A percentile compares a stretch with the other conserved stretches of the same genome.
phyloP scores from a whole-genome alignment of 768 basidiomycete species.

The Suillus lakei region DNA sequence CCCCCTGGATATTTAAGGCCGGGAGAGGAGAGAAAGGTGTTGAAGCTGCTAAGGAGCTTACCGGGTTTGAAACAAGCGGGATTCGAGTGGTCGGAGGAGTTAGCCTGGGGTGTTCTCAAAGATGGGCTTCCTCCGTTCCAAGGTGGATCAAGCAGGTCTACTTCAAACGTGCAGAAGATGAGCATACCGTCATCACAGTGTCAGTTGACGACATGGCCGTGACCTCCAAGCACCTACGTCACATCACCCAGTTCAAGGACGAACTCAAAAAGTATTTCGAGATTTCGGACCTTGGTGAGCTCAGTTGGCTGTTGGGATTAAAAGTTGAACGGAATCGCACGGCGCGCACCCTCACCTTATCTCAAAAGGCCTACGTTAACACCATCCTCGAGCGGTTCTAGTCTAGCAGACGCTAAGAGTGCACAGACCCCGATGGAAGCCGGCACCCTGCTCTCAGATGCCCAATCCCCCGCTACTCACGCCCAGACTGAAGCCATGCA shows the following conservation, averaged over 20 bases:
- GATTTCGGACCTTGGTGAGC: background rate
- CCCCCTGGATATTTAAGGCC: slow-evolving; percentile 31
- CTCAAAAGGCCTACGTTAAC: background rate
- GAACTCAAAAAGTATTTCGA: too few species aligned
- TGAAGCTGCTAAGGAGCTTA: slow-evolving; percentile 33
- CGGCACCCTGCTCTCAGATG: too few species aligned
- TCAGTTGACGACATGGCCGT: too few species aligned
- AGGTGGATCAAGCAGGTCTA: background rate
- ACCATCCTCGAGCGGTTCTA: too few species aligned
- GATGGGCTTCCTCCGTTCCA: too few species aligned
- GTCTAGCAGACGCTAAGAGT: too few species aligned
- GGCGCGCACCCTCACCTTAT: background rate
- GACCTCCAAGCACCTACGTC: too few species aligned
- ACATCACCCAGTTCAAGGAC: too few species aligned
- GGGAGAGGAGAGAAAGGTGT: slow-evolving; percentile 27
- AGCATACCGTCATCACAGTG: too few species aligned
- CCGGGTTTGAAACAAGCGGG: slow-evolving; percentile 46
- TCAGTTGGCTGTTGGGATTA: background rate
- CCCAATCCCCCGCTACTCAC: too few species aligned
- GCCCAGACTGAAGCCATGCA: too few species aligned
- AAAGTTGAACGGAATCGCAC: background rate
- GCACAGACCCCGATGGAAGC: too few species aligned
- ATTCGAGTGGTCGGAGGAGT: slow-evolving; percentile 34
- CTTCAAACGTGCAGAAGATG: background rate
- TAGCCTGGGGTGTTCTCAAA: background rate